Evolutionary conservation across 257 asterid genomes (phyloP), one percentile per base, ranked within the genome.

Genomic region (Plantago ovata): DNA sequence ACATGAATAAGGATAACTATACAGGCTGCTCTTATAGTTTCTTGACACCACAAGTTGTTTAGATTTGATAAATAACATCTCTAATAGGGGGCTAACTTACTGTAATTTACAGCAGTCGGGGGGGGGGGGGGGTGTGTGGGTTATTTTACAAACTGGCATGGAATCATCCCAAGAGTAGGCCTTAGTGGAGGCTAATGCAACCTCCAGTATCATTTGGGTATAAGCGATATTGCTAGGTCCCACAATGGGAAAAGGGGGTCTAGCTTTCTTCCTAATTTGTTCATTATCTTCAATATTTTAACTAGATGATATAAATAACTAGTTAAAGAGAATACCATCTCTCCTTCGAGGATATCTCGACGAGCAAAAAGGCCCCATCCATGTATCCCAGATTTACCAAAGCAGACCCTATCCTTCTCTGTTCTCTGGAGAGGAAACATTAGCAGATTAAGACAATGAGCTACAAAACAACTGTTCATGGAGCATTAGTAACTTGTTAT

Each of bases 281-380:
- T 28, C 36, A 28, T 28, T 6, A 8, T n/a, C n/a, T n/a, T 28
- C 2, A 28, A 49, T 6, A 50, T 50, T 22, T 11, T 6, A 50
- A 50, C 38, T 50, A 49, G 51, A 7, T 23, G 38, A 44, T 51
- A 49, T 61, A 7, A n/a, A 58, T 49, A 60, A 61, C 15, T n/a
- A 57, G 38, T 49, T 22, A 40, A 58, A 53, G 53, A 41, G 67
- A 61, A 56, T 82, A 86, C 98, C 98, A 89, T 89, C 68, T 93
- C 98, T 71, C 98, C 98, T 79, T 89, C 98, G 15, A 70, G 79
- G 67, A 93, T 89, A 72, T 81, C 63, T 72, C 86, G 75, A 60
- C 95, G 87, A 19, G 98, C 97, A 78, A 93, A 93, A 36, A 93
- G 88, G 66, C 98, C 98, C 98, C 98, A 93, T 55, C 97, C 92